phyloP scores from a whole-genome alignment of 202 grass and related monocot genomes.

The Panicum hallii region DNA sequence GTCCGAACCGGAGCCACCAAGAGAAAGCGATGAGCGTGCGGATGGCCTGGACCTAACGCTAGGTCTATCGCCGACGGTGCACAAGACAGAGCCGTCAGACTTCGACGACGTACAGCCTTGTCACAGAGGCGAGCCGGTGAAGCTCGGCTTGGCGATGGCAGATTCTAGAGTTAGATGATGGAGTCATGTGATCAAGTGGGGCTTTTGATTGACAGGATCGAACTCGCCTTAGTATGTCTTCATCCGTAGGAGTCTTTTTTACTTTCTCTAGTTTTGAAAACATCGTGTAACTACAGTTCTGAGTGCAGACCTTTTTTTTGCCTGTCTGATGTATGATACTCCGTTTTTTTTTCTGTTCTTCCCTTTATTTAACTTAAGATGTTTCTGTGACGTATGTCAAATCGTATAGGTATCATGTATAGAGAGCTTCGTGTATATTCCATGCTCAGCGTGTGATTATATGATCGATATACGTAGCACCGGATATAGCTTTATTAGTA shows the following conservation, averaged over 20 bases:
- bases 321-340: not conserved
- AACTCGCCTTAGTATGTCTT: not conserved
- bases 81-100: conserved; percentile 38
- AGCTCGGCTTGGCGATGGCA: conserved; percentile 39
- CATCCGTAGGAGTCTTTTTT: not conserved
- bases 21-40: not conserved
- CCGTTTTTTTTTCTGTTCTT: not conserved
- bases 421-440: not conserved
- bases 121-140: conserved; percentile 31
- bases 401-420: not conserved
- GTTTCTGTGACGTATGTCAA: not conserved
- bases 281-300: conserved; percentile 27
- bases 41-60: conserved; percentile 63
- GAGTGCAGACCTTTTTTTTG: not conserved
- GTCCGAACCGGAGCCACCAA: conserved; percentile 41
- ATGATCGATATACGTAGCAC: conserved; percentile 12
- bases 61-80: conserved; percentile 38
- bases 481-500: not conserved
- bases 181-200: not conserved
- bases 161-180: conserved; percentile 26
- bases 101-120: conserved; percentile 24
- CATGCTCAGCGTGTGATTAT: not conserved
- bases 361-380: not conserved
- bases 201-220: not conserved
- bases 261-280: conserved; percentile 16